Evolutionary conservation across 495 filamentous ascomycete genomes (phyloP).

Genomic region (Aspergillus affinis): DNA sequence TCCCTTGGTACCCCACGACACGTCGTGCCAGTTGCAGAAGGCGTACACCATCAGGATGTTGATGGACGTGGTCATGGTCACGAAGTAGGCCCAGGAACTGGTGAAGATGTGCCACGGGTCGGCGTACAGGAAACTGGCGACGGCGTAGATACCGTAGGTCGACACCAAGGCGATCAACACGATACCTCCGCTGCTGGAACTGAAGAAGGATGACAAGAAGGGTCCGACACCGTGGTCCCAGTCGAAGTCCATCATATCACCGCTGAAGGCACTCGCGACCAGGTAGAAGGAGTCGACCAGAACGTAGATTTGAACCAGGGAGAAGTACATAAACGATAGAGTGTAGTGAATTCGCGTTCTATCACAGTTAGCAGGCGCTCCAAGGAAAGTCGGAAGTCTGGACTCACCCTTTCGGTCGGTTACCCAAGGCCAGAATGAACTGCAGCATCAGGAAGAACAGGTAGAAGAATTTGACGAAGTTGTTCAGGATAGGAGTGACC

Average conservation of each 20-base stretch:
- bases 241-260: slow-evolving; percentile 52
- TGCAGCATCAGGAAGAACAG: slow-evolving; percentile 87
- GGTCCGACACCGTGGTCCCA: slow-evolving; percentile 46
- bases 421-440: slow-evolving; percentile 94
- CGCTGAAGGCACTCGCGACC: slow-evolving; percentile 75
- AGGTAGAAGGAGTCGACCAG: slow-evolving; percentile 85
- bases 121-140: slow-evolving; percentile 93
- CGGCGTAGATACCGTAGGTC: slow-evolving; percentile 93
- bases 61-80: slow-evolving; percentile 93
- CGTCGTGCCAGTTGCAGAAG: slow-evolving; percentile 99
- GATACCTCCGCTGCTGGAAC: slow-evolving; percentile 66
- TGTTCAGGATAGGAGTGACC: slow-evolving; percentile 89
- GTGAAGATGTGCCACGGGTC: slow-evolving; percentile 99
- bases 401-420: slow-evolving; percentile 80
- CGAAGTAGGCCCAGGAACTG: slow-evolving; percentile 88
- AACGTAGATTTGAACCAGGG: slow-evolving; percentile 82
- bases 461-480: slow-evolving; percentile 86
- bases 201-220: slow-evolving; percentile 75
- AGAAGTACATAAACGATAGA: slow-evolving; percentile 83
- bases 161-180: slow-evolving; percentile 89
- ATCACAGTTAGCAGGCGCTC: slow-evolving; percentile 13
- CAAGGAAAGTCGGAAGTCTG: neutral
- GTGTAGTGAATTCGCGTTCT: slow-evolving; percentile 71
- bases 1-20: slow-evolving; percentile 99
- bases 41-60: slow-evolving; percentile 98